phyloP scores from a whole-genome alignment of 306 rosid genomes.

The Castanospermum australe region DNA sequence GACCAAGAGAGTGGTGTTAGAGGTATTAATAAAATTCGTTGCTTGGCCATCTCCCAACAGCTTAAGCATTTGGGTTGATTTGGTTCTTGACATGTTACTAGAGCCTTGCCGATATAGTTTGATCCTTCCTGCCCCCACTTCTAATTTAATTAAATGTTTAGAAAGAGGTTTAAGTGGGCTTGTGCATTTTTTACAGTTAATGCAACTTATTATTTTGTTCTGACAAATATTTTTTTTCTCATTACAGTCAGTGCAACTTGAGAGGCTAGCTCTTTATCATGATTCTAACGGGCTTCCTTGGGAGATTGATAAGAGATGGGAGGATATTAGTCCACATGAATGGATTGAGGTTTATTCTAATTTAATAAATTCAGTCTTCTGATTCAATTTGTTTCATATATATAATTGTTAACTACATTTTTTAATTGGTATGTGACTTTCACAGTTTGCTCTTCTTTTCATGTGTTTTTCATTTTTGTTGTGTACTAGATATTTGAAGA shows the following conservation, averaged over 20 bases:
- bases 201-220: slow-evolving; percentile 17
- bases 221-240: slow-evolving; percentile 23
- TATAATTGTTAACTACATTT: background rate
- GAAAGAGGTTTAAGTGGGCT: background rate
- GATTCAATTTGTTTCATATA: slow-evolving; percentile 2
- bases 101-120: background rate
- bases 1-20: slow-evolving; percentile 1
- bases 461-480: slow-evolving; percentile 21
- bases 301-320: slow-evolving; percentile 90
- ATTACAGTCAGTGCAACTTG: slow-evolving; percentile 84
- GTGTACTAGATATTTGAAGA: slow-evolving; percentile 83
- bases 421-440: background rate
- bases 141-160: background rate
- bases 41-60: background rate
- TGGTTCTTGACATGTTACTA: slow-evolving; percentile 6
- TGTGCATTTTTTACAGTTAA: background rate
- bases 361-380: background rate
- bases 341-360: slow-evolving; percentile 85
- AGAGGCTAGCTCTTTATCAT: slow-evolving; percentile 95
- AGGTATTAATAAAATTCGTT: background rate
- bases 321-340: slow-evolving; percentile 76
- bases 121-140: background rate
- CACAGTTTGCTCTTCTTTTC: slow-evolving; percentile 20
- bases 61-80: background rate
- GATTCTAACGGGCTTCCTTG: slow-evolving; percentile 81